Conservation (phyloP, 768 basidiomycete genomes). For the Leccinellum luteum region DNA sequence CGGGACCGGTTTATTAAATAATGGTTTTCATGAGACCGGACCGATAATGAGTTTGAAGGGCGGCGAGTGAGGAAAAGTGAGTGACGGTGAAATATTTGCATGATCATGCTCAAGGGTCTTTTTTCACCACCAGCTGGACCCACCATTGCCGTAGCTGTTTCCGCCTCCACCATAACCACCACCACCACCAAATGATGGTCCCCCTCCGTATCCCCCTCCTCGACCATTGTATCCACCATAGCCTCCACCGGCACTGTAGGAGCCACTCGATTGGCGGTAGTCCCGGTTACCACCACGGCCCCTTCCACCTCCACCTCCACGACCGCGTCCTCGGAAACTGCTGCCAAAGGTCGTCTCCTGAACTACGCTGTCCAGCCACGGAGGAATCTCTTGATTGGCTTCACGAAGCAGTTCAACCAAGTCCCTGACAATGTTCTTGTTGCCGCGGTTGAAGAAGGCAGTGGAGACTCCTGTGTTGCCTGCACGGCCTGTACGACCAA, state of each 20-base stretch:
- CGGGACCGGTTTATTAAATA: conserved; percentile 18
- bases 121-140: conserved; percentile 51
- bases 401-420: conserved; percentile 91
- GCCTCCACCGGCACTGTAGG: conserved; percentile 35
- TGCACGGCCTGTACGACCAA: conserved; percentile 97
- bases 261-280: conserved; percentile 30
- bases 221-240: conserved; percentile 31
- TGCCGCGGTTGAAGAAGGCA: conserved; percentile 93
- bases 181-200: conserved; percentile 24
- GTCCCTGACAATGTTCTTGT: conserved; percentile 89
- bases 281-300: conserved; percentile 38
- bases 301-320: conserved; percentile 35
- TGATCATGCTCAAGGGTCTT: conserved; percentile 3
- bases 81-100: conserved; percentile 6
- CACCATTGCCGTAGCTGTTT: conserved; percentile 31
- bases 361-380: conserved; percentile 85
- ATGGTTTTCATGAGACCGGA: conserved; percentile 24
- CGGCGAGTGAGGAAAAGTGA: conserved; percentile 5
- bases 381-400: conserved; percentile 93
- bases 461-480: conserved; percentile 96
- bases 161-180: conserved; percentile 29
- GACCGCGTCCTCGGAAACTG: conserved; percentile 54
- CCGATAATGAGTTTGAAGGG: conserved; percentile 18
- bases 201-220: conserved; percentile 42
- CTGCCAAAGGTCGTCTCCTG: conserved; percentile 76